Evolutionary conservation across 495 filamentous ascomycete species (phyloP).

Genomic region (Penicillium pancosmium): DNA sequence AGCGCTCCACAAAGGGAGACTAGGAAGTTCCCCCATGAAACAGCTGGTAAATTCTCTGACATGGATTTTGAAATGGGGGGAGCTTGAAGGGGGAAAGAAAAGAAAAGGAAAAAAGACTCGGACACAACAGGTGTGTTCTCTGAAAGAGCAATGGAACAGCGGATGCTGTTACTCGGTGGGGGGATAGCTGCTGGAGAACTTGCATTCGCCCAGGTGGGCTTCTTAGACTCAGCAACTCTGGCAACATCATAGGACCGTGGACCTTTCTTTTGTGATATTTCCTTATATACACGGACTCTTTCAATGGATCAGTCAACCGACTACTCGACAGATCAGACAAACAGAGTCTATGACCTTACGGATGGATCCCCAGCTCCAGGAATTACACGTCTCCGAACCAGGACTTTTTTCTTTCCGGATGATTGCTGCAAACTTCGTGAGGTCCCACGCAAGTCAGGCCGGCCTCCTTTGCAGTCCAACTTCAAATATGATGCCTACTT

Average conservation of each 20-base stretch:
- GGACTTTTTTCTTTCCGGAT: too few species aligned
- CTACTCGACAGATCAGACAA: constrained; percentile 9
- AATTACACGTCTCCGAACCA: too few species aligned
- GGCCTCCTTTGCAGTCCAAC: background rate
- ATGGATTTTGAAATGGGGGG: constrained; percentile 13
- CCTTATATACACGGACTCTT: constrained; percentile 5
- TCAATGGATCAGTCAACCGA: constrained; percentile 4
- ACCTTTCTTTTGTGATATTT: constrained; percentile 1
- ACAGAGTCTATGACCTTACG: background rate
- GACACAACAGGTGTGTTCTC: background rate
- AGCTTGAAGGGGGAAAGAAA: constrained; percentile 6
- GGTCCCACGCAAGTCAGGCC: background rate
- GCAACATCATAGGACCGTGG: background rate
- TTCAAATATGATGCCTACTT: background rate
- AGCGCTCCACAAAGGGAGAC: background rate
- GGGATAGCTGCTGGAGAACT: background rate
- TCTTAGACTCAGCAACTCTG: background rate
- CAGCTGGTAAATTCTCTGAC: background rate
- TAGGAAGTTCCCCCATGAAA: background rate
- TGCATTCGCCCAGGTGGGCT: background rate
- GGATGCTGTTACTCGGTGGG: background rate
- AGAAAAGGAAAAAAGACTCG: background rate
- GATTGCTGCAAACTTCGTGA: too few species aligned
- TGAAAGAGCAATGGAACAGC: background rate
- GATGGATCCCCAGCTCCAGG: background rate